Evolutionary conservation across 768 basidiomycete species (phyloP), one percentile per base, ranked within the genome.

Genomic region (Hirschioporus abietinus): DNA sequence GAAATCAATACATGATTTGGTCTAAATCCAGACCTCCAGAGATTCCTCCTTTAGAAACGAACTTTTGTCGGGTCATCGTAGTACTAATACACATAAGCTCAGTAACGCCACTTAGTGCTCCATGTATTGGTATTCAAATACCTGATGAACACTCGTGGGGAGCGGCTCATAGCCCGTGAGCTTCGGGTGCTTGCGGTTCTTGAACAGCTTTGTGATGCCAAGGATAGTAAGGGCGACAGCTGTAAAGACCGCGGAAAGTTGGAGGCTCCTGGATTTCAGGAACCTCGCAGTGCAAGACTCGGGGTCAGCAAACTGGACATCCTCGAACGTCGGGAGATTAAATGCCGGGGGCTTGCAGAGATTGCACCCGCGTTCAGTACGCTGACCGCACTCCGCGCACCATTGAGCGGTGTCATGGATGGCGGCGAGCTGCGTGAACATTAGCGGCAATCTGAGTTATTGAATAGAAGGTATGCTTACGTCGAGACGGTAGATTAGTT

Each of bases 401-500:
- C 68, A 70, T 20, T 67, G 26, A 18, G 42, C 30, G 34, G 65
- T 66, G 35, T 64, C 57, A 25, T 66, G 58, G 61, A 70, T 66
- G 17, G 65, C 69, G 52, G 65, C 63, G 20, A 62, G 61, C 69
- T 70, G 58, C 24, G 30, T 26, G 64, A 66, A 63, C 23, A 30
- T 30, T 57, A 27, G 24, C 17, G 30, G 62, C 18, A 26, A 27
- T 42, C 17, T 17, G 63, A 34, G 26, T 18, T n/a, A 63, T 35
- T 2, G 9, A n/a, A 26, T 35, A 36, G 60, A 34, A n/a, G 10
- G 57, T 12, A 61, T 27, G 26, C 79, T 20, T 73, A 90, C 91
- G 85, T 92, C 88, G 65, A 88, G 82, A 66, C 88, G 85, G 82
- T 92, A 91, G 75, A 92, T 89, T 81, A 93, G 93, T 74, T 92